phyloP scores from a whole-genome alignment of 2,329 filamentous ascomycete genomes.

The Dactylellina drechsleri region DNA sequence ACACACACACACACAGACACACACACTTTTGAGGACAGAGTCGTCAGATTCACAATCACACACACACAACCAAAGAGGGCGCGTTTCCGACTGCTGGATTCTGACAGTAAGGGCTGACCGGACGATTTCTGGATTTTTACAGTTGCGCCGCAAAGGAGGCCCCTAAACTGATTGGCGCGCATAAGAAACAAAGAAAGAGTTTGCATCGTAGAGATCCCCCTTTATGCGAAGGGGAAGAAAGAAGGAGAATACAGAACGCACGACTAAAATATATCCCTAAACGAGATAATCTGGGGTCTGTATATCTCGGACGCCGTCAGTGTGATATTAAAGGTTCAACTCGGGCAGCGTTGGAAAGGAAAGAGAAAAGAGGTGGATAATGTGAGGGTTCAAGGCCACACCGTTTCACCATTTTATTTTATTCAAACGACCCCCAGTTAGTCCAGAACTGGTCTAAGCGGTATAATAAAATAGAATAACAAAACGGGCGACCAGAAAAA shows the following conservation, averaged over 20 bases:
- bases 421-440: slow-evolving; percentile 8
- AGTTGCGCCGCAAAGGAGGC: slow-evolving; percentile 23
- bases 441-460: slow-evolving; percentile 28
- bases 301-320: slow-evolving; percentile 39
- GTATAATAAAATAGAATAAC: not conserved
- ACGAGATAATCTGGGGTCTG: slow-evolving; percentile 20
- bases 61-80: slow-evolving; percentile 5
- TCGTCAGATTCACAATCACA: slow-evolving; percentile 41
- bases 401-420: slow-evolving; percentile 25
- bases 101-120: slow-evolving; percentile 43
- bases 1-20: not conserved
- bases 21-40: slow-evolving; percentile 43
- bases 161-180: slow-evolving; percentile 28
- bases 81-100: slow-evolving; percentile 51
- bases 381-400: slow-evolving; percentile 32
- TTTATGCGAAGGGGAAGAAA: slow-evolving; percentile 23
- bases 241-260: slow-evolving; percentile 20
- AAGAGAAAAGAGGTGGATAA: slow-evolving; percentile 39
- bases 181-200: not conserved
- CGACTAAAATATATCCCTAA: slow-evolving; percentile 35
- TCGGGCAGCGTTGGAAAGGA: slow-evolving; percentile 3
- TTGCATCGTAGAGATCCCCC: not conserved
- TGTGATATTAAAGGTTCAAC: slow-evolving; percentile 48
- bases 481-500: too few relatives aligned
- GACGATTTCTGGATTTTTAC: slow-evolving; percentile 27